These are phyloP conservation scores for Diaporthe caulivora DNA, from an alignment of 2,329 filamentous ascomycete species.

Conservation along the genomic window DNA sequence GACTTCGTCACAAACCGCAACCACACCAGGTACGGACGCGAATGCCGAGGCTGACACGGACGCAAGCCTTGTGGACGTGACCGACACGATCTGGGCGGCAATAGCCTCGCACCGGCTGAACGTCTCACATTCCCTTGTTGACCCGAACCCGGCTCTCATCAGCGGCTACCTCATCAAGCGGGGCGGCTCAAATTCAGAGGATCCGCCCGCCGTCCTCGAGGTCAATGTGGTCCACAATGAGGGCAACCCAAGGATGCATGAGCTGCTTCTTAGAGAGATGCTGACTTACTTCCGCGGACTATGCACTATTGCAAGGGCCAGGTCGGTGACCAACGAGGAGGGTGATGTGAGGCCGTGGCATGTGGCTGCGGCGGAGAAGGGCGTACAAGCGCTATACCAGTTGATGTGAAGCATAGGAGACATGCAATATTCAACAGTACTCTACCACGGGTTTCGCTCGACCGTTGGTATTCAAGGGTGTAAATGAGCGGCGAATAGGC, in stretches of 20 bases:
- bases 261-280: slow-evolving; percentile 77
- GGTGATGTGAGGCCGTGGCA: slow-evolving; percentile 82
- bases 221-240: slow-evolving; percentile 73
- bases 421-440: neutral
- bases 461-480: neutral
- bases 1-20: slow-evolving; percentile 51
- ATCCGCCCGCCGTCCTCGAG: slow-evolving; percentile 72
- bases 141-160: slow-evolving; percentile 68
- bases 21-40: slow-evolving; percentile 60
- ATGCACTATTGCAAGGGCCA: slow-evolving; percentile 75
- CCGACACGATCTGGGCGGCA: slow-evolving; percentile 82
- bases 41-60: slow-evolving; percentile 66
- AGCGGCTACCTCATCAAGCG: slow-evolving; percentile 77
- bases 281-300: slow-evolving; percentile 76
- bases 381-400: slow-evolving; percentile 73
- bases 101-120: slow-evolving; percentile 76
- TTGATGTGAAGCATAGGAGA: slow-evolving; percentile 64
- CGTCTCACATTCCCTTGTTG: slow-evolving; percentile 67
- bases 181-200: slow-evolving; percentile 66
- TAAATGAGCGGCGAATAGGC: slow-evolving; percentile 21
- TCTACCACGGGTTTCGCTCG: neutral
- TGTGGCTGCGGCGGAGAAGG: slow-evolving; percentile 78
- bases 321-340: slow-evolving; percentile 71
- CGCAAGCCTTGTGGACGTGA: slow-evolving; percentile 76
- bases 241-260: slow-evolving; percentile 66